These are phyloP conservation scores for Capsella bursapastoris DNA, from an alignment of 345 rosid genomes.

Conservation along the genomic window DNA sequence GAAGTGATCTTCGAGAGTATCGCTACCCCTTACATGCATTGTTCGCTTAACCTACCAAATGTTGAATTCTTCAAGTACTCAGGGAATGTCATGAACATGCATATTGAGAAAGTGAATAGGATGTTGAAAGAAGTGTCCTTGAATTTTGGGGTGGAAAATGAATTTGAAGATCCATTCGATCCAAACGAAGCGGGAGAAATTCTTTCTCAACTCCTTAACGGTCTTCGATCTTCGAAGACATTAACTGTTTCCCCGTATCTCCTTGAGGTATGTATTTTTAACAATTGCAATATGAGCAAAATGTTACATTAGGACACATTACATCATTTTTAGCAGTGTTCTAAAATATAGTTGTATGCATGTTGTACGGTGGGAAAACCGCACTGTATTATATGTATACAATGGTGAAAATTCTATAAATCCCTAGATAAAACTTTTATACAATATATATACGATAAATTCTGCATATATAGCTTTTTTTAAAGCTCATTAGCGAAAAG, in stretches of 20 bases:
- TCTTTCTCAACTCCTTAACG: background rate
- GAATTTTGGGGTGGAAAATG: background rate
- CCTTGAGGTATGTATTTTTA: constrained; percentile 22
- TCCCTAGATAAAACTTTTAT: too few relatives aligned
- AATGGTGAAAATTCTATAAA: too few relatives aligned
- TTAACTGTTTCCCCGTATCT: background rate
- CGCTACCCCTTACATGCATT: background rate
- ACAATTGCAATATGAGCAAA: background rate
- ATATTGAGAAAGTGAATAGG: background rate
- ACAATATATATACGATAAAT: too few relatives aligned
- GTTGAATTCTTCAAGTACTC: constrained; percentile 7
- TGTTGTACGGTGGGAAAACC: too few relatives aligned
- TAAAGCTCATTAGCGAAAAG: too few relatives aligned
- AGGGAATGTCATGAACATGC: background rate
- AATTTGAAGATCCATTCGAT: background rate
- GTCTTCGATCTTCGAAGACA: background rate
- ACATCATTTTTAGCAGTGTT: too few relatives aligned
- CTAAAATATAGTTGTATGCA: too few relatives aligned
- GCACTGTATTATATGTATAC: too few relatives aligned
- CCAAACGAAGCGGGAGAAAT: background rate
- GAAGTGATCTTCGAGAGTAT: background rate
- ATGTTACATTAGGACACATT: background rate
- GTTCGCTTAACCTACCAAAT: background rate
- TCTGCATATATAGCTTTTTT: too few relatives aligned
- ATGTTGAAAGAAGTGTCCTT: background rate